Conservation (phyloP, 108 stramenopile species). For the Seminavis robusta region DNA sequence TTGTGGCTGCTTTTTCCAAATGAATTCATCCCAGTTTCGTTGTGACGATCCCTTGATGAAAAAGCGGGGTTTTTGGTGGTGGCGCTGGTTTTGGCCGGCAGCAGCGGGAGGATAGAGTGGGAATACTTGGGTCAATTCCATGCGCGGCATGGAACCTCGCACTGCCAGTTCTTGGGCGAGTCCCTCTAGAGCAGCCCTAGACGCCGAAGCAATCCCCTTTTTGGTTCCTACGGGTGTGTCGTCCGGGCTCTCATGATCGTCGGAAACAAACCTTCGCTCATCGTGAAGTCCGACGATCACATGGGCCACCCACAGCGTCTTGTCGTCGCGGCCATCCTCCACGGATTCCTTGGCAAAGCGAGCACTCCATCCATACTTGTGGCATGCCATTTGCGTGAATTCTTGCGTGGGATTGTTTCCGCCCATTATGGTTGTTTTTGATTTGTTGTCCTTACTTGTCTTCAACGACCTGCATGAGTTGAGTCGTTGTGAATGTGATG, state of each 20-base stretch:
- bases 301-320: conserved; percentile 17
- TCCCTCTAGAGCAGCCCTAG: conserved; percentile 2
- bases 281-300: conserved; percentile 12
- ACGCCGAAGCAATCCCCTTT: conserved; percentile 13
- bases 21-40: conserved; percentile 17
- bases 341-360: too few species aligned
- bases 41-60: conserved; percentile 16
- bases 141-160: conserved; percentile 5
- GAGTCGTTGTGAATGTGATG: too few species aligned
- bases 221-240: not conserved
- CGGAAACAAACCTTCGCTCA: not conserved
- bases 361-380: too few species aligned
- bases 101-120: too few species aligned
- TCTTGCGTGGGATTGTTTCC: too few species aligned
- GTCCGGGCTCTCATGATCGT: not conserved
- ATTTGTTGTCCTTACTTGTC: too few species aligned
- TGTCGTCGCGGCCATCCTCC: too few species aligned
- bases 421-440: too few species aligned
- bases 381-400: too few species aligned
- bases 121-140: conserved; percentile 13
- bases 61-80: too few species aligned
- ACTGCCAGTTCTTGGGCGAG: not conserved
- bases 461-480: too few species aligned
- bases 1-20: conserved; percentile 29
- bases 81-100: too few species aligned